Base-by-base conservation (phyloP, 2,329 filamentous ascomycete species). In the Dryadomyces quercivorus region DNA sequence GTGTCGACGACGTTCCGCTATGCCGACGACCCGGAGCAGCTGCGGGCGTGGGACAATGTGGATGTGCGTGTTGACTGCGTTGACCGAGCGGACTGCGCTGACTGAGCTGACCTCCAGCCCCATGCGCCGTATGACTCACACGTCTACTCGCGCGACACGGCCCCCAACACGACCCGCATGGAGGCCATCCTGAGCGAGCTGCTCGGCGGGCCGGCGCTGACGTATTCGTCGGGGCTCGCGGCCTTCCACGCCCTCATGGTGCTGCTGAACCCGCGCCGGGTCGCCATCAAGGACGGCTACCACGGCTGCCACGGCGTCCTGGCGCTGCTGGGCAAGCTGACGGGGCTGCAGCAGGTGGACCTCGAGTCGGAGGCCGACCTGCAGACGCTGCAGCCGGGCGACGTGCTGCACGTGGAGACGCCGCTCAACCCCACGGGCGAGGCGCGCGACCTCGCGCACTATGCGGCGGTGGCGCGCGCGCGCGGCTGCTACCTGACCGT, bases 291-390 rank as follows among this genome's bases (percentile, higher is more conserved):
- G 42, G 82, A 78, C 16, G 91, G 90, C 45, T 98, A 97, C 71
- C 93, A 97, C 71, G 93, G 93, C 62, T 95, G 88, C 69, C 89
- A 95, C 68, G 89, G 88, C 58, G 87, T 95, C 34, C 79, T 96
- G 62, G 70, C 70, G 36, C 71, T 97, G 54, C 76, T 94, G 60
- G 70, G 77, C 56, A 87, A 88, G 59, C 80, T 96, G 51, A 88
- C 84, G 26, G 85, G 86, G 0, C 78, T 95, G 26, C 70, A 84
- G 65, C 78, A 85, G 60, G 75, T 96, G 2, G 77, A 83, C 21
- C 77, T 97, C 15, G 79, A 85, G 62, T 55, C 59, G 56, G 60
- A 60, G 15, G 56, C 55, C 18, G 66, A 63, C 57, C 61, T 69
- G n/a, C 78, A 80, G 44, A 78, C 82, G 38, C 75, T 97, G 2